Percentiles rank a stretch among this genome's conserved stretches.
Evolutionary conservation across 805 yeast species (phyloP).

Genomic region (Candida glaebosa): DNA sequence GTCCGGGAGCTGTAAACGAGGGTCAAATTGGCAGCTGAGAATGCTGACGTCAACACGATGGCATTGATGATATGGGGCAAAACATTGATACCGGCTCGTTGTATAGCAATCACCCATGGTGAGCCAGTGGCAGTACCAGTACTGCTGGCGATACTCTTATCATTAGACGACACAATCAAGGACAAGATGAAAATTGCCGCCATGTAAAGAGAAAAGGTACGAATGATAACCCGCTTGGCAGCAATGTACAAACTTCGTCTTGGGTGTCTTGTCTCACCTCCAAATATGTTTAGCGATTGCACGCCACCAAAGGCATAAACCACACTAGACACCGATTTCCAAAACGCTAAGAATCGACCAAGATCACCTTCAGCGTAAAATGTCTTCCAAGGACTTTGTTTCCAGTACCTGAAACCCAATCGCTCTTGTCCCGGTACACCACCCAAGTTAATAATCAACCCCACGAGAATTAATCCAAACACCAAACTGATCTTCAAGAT

Average conservation of each 20-base stretch:
- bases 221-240: slow-evolving; percentile 25
- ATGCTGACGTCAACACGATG: slow-evolving; percentile 37
- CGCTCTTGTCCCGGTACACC: slow-evolving; percentile 21
- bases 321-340: slow-evolving; percentile 34
- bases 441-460: slow-evolving; percentile 21
- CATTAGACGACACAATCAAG: slow-evolving; percentile 29
- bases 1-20: slow-evolving; percentile 28
- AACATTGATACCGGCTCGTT: slow-evolving; percentile 28
- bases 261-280: slow-evolving; percentile 33
- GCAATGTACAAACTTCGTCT: slow-evolving; percentile 28
- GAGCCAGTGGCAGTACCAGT: slow-evolving; percentile 31
- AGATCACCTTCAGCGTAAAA: slow-evolving; percentile 17
- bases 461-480: slow-evolving; percentile 17
- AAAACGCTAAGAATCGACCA: slow-evolving; percentile 25
- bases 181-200: slow-evolving; percentile 28
- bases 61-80: slow-evolving; percentile 37
- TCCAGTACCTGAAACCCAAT: slow-evolving; percentile 40
- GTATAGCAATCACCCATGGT: slow-evolving; percentile 39
- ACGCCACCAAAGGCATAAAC: slow-evolving; percentile 36
- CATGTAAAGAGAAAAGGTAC: slow-evolving; percentile 28
- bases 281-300: slow-evolving; percentile 19
- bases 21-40: slow-evolving; percentile 33
- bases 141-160: slow-evolving; percentile 21
- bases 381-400: slow-evolving; percentile 33
- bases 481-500: slow-evolving; percentile 21